Evolutionary conservation across 2,329 filamentous ascomycete species (phyloP).

Genomic region (Gaeumannomyces sp.): DNA sequence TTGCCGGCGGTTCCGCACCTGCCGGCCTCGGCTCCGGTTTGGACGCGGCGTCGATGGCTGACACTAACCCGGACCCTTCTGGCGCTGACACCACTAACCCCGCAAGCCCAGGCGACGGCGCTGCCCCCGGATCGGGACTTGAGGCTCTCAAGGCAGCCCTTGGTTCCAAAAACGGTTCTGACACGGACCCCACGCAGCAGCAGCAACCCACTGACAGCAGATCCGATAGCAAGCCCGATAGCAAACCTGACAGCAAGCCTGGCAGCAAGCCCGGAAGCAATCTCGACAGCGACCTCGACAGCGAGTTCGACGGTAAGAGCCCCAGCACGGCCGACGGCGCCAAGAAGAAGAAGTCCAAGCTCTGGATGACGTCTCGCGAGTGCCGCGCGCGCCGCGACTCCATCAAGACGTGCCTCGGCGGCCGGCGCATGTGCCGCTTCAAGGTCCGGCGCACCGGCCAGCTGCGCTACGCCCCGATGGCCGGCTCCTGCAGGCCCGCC

Average conservation of each 20-base stretch:
- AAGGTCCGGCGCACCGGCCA: neutral
- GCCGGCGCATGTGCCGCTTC: slow-evolving; percentile 1
- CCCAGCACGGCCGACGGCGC: neutral
- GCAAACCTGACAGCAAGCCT: neutral
- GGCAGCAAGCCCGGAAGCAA: neutral
- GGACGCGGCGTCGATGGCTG: neutral
- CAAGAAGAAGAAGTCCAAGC: neutral
- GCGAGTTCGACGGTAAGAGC: neutral
- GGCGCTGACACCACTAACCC: neutral
- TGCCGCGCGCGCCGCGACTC: neutral
- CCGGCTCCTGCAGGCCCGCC: neutral
- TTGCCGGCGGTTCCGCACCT: neutral
- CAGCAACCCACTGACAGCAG: neutral
- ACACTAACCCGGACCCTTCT: neutral
- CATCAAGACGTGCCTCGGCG: slow-evolving; percentile 2
- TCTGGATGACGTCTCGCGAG: slow-evolving; percentile 2
- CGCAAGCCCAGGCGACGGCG: neutral
- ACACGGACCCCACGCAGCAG: neutral
- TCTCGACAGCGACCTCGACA: neutral
- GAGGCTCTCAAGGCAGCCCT: neutral
- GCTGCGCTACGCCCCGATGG: neutral
- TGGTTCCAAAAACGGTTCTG: neutral
- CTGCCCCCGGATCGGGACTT: too few relatives aligned
- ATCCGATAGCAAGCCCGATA: neutral
- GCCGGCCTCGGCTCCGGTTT: neutral